A percentile compares a stretch with the other conserved stretches of the same genome.
Evolutionary conservation across 1,284 basidiomycete species (phyloP).

Genomic region (Apiotrichum veenhuisii): DNA sequence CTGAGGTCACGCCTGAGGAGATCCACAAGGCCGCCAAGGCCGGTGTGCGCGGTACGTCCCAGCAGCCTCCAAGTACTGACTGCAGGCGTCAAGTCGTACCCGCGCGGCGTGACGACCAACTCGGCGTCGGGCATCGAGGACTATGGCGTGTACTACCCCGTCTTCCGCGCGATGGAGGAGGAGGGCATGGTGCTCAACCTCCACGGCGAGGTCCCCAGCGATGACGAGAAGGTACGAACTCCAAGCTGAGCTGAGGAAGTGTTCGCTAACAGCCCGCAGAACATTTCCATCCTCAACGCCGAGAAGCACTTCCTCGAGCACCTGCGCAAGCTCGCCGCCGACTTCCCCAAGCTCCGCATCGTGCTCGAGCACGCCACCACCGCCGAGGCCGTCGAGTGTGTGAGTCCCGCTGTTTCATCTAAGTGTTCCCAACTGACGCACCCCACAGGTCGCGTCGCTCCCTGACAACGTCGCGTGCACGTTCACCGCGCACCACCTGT

Average conservation of each 20-base stretch:
- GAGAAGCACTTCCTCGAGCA: conserved; percentile 88
- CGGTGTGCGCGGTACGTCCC: conserved; percentile 68
- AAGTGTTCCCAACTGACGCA: not conserved
- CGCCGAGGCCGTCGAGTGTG: conserved; percentile 85
- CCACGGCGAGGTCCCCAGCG: conserved; percentile 96
- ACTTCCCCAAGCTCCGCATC: conserved; percentile 90
- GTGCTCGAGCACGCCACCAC: conserved; percentile 99
- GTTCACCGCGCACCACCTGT: conserved; percentile 95
- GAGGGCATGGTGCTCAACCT: conserved; percentile 92
- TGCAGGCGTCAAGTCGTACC: conserved; percentile 92
- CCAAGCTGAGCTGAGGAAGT: not conserved
- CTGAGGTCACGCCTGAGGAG: conserved; percentile 84
- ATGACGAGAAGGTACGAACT: conserved; percentile 63
- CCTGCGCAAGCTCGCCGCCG: conserved; percentile 72
- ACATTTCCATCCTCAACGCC: conserved; percentile 91
- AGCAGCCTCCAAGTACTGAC: not conserved
- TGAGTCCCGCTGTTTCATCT: conserved; percentile 9
- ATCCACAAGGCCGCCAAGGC: conserved; percentile 79
- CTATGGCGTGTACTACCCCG: conserved; percentile 88
- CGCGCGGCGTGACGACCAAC: conserved; percentile 96
- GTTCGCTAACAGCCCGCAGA: conserved; percentile 53
- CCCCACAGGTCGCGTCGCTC: conserved; percentile 62
- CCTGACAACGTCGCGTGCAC: conserved; percentile 90
- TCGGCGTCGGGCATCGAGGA: conserved; percentile 95
- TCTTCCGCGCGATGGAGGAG: conserved; percentile 93